These are phyloP conservation scores for Phytopythium sindhum DNA, from an alignment of 352 stramenopile species.

Conservation along the genomic window DNA sequence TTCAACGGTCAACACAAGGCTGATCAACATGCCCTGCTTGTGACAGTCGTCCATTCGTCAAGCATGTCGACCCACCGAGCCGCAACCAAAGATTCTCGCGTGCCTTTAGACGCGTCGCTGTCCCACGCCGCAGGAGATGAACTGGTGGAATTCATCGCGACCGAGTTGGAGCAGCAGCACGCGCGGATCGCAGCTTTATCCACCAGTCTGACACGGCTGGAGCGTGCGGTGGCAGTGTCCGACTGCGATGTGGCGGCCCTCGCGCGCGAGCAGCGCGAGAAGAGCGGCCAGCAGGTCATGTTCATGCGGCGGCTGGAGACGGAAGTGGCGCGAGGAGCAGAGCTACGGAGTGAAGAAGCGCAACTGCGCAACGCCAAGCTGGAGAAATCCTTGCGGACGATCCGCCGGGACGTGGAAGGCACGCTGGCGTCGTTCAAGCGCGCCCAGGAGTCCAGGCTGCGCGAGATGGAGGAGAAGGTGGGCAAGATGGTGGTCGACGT, in stretches of 20 bases:
- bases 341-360: slow-evolving; percentile 34
- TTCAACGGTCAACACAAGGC: no score
- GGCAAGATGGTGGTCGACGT: slow-evolving; percentile 39
- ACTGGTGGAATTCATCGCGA: slow-evolving; percentile 43
- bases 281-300: slow-evolving; percentile 32
- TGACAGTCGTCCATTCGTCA: neutral
- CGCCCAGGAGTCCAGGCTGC: slow-evolving; percentile 17
- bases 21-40: no score
- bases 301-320: slow-evolving; percentile 37
- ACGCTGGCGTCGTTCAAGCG: slow-evolving; percentile 23
- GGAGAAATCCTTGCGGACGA: slow-evolving; percentile 5
- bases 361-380: slow-evolving; percentile 19
- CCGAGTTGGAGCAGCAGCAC: slow-evolving; percentile 47
- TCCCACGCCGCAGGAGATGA: slow-evolving; percentile 18
- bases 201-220: slow-evolving; percentile 18
- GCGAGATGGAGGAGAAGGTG: slow-evolving; percentile 30
- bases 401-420: slow-evolving; percentile 15
- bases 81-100: neutral
- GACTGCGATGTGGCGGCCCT: slow-evolving; percentile 22
- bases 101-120: neutral
- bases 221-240: slow-evolving; percentile 25
- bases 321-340: slow-evolving; percentile 28
- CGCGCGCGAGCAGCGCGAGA: slow-evolving; percentile 24
- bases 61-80: neutral
- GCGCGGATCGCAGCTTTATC: slow-evolving; percentile 23